phyloP scores from a whole-genome alignment of 192 early-diverging fungal genomes.

The Coemansia sp. region DNA sequence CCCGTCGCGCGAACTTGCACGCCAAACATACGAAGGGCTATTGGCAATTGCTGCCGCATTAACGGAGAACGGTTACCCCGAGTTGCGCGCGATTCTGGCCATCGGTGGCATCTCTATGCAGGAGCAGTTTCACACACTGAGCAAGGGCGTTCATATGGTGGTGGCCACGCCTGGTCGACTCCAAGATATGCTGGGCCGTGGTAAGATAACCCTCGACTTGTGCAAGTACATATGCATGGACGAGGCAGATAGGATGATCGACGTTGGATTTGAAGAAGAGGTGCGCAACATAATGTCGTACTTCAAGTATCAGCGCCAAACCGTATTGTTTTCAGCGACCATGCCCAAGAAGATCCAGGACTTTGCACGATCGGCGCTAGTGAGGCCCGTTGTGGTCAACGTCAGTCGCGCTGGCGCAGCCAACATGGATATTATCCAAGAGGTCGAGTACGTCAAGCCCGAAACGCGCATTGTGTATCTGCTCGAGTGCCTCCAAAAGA shows the following conservation, averaged over 20 bases:
- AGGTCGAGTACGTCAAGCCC: slow-evolving; percentile 96
- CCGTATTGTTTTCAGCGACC: slow-evolving; percentile 92
- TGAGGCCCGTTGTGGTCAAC: slow-evolving; percentile 91
- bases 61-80: slow-evolving; percentile 64
- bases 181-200: slow-evolving; percentile 86
- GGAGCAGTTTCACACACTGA: slow-evolving; percentile 75
- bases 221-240: slow-evolving; percentile 95
- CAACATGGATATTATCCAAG: slow-evolving; percentile 95
- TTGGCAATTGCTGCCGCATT: slow-evolving; percentile 63
- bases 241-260: slow-evolving; percentile 99
- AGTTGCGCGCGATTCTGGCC: slow-evolving; percentile 77
- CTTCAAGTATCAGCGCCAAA: slow-evolving; percentile 94
- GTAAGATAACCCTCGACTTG: slow-evolving; percentile 83
- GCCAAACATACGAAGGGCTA: slow-evolving; percentile 90
- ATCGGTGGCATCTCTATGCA: slow-evolving; percentile 95
- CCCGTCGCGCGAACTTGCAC: slow-evolving; percentile 94
- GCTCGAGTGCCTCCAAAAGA: slow-evolving; percentile 95
- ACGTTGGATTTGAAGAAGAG: slow-evolving; percentile 98
- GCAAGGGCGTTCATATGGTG: slow-evolving; percentile 86
- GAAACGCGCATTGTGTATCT: slow-evolving; percentile 95
- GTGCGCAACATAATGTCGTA: slow-evolving; percentile 94
- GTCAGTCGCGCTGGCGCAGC: slow-evolving; percentile 97
- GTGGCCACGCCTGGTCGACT: slow-evolving; percentile 95
- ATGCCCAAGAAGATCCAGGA: slow-evolving; percentile 99
- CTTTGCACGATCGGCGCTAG: slow-evolving; percentile 87